Evolutionary conservation across 176 grass and related monocot genomes (phyloP), one percentile per base, ranked within the genome.

Genomic region (Areca catechu): DNA sequence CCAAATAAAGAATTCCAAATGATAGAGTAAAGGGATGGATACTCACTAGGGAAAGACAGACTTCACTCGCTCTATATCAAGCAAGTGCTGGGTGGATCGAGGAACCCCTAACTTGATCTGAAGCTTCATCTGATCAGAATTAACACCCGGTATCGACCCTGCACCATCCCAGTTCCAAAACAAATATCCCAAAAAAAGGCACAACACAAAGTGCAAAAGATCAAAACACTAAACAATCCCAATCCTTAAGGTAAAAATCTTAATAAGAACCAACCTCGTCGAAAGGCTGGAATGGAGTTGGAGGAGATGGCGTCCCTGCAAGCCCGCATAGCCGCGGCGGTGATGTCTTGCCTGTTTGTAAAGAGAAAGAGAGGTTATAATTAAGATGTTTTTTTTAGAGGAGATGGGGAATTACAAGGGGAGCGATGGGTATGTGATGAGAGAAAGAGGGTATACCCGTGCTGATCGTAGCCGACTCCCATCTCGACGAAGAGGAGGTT

Each of bases 401-500:
- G 34, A 43, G 14, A 57, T 0, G 5, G 4, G 22, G 14, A 49
- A 9, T 7, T 21, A 4, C 6, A 49, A 22, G 20, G 22, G 17
- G 23, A 16, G 7, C 18, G 54, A 22, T 16, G 17, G 21, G 48
- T 16, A 52, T 15, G 7, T 14, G n/a, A 22, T 7, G 5, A 28
- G 52, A 56, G 51, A 48, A 28, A 20, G 24, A 49, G 34, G 16
- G 43, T 15, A 19, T 55, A 82, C 79, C 93, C 93, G 48, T 97
- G 93, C 71, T 97, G 93, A 77, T 92, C 87, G 78, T 92, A 98
- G 24, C 87, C 87, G 65, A 98, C 93, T 54, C 87, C 93, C 93
- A 92, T 98, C 78, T 92, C 93, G 25, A 92, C 93, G 77, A 92
- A 98, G 29, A 98, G 87, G 57, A 98, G 78, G 75, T 73, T 96